A percentile compares a stretch with the other conserved stretches of the same genome.
Evolutionary conservation across 345 rosid species (phyloP).

Genomic region (Populus davidiana): DNA sequence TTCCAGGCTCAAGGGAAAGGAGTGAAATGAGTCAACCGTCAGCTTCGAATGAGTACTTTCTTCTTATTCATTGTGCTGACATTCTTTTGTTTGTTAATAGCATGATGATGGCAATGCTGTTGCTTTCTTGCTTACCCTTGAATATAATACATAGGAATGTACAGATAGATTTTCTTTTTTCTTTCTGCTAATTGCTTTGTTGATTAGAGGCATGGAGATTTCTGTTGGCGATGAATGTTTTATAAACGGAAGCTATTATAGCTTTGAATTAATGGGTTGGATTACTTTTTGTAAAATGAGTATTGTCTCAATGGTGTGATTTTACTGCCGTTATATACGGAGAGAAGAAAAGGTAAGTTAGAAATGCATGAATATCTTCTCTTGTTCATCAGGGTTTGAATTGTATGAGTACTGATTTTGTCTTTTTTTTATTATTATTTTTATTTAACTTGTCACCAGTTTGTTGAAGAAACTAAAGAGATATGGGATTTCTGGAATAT

Average conservation of each 20-base stretch:
- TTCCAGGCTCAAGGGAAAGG: slow-evolving; percentile 32
- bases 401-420: not conserved
- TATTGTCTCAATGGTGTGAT: not conserved
- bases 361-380: not conserved
- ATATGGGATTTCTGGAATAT: slow-evolving; percentile 78
- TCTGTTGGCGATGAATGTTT: too few species aligned
- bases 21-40: slow-evolving; percentile 9
- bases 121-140: not conserved
- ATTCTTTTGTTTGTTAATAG: not conserved
- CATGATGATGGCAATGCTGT: not conserved
- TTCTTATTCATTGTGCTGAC: slow-evolving; percentile 1
- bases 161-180: too few species aligned
- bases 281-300: too few species aligned
- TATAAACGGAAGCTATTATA: too few species aligned
- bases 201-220: too few species aligned
- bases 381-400: not conserved
- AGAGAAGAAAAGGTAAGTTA: too few species aligned
- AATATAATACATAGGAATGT: not conserved
- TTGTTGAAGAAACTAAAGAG: slow-evolving; percentile 61
- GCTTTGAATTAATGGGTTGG: too few species aligned
- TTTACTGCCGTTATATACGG: not conserved
- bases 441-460: slow-evolving; percentile 41
- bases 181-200: too few species aligned
- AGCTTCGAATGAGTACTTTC: slow-evolving; percentile 48
- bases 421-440: not conserved